Conservation (phyloP, 2,329 filamentous ascomycete species). For the Fusarium xyrophilum region DNA sequence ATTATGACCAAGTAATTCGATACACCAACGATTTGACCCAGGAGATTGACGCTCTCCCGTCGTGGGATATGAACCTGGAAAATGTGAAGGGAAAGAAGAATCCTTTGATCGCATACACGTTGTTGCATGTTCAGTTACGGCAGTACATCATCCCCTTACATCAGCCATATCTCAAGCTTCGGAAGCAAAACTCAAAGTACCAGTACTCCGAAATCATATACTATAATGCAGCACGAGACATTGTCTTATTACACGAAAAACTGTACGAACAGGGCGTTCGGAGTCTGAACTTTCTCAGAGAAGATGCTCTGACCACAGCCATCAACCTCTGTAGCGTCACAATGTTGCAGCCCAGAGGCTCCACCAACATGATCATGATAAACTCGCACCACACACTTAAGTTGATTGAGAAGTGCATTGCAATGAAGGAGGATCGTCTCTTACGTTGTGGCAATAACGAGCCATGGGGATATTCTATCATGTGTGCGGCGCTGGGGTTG, state of each 20-base stretch:
- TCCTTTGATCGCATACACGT: constrained; percentile 64
- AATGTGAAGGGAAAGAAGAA: constrained; percentile 55
- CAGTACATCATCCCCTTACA: constrained; percentile 69
- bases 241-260: constrained; percentile 67
- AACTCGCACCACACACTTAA: constrained; percentile 66
- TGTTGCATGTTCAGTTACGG: constrained; percentile 66
- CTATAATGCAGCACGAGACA: constrained; percentile 67
- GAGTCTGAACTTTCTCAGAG: constrained; percentile 65
- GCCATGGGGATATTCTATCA: constrained; percentile 69
- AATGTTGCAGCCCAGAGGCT: constrained; percentile 65
- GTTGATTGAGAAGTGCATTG: constrained; percentile 67
- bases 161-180: constrained; percentile 66
- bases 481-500: constrained; percentile 66
- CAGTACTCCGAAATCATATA: constrained; percentile 69
- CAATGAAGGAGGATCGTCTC: constrained; percentile 67
- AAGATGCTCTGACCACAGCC: constrained; percentile 65
- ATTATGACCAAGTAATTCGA: constrained; percentile 67
- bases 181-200: constrained; percentile 66
- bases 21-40: constrained; percentile 68
- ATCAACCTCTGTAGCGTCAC: constrained; percentile 68
- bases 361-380: constrained; percentile 68
- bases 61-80: constrained; percentile 56
- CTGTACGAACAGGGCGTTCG: constrained; percentile 65
- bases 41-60: constrained; percentile 65
- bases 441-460: constrained; percentile 69